Percentiles rank a stretch among this genome's conserved stretches.
phyloP scores from a whole-genome alignment of 2,329 filamentous ascomycete species.

The Fusarium sp. region DNA sequence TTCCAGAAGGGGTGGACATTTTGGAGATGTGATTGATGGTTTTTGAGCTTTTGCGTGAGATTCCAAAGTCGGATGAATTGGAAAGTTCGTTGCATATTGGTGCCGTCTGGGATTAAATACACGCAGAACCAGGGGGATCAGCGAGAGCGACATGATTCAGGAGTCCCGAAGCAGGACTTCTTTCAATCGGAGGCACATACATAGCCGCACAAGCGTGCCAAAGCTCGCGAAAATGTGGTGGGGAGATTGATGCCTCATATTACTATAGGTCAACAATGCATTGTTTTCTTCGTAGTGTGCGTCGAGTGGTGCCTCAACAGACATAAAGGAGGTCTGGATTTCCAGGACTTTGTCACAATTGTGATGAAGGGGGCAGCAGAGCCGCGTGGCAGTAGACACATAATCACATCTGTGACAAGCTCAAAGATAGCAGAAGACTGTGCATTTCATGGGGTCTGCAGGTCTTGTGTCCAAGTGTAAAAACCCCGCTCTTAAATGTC shows the following conservation, averaged over 20 bases:
- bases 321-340: neutral
- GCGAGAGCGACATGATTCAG: neutral
- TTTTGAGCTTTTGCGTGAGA: neutral
- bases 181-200: neutral
- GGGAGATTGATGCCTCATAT: neutral
- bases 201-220: neutral
- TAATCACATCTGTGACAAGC: constrained; percentile 3
- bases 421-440: neutral
- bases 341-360: neutral
- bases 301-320: neutral
- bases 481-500: neutral
- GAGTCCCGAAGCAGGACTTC: neutral
- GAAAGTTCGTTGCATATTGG: neutral
- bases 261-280: neutral
- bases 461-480: neutral
- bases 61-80: neutral
- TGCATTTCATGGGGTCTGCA: neutral
- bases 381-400: neutral
- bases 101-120: neutral
- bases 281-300: neutral
- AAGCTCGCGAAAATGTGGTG: neutral
- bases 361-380: neutral
- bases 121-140: neutral
- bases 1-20: neutral
- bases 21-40: neutral